Evolutionary conservation across 768 basidiomycete species (phyloP), one percentile per base, ranked within the genome.

Genomic region (Gelatoporia subvermispora): DNA sequence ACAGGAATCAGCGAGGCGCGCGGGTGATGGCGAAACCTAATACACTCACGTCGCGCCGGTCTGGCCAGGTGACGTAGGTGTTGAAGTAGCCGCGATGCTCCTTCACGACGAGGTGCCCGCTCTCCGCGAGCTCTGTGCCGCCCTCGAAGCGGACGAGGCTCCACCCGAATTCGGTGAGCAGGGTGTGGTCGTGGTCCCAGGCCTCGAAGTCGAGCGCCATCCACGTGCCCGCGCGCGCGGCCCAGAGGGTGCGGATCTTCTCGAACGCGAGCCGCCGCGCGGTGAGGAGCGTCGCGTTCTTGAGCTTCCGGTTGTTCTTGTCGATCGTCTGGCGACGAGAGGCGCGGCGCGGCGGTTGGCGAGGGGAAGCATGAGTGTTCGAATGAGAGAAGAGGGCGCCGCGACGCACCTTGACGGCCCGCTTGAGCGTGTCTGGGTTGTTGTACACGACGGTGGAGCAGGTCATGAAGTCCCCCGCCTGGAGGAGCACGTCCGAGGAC

Each of bases 151-250:
- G 70, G 24, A 83, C 56, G 8, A 70, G 59, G 56, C 81, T 79
- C 75, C 80, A 92, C n/a, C 92, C 92, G 56, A 89, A 85, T 62
- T 94, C 92, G 21, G 87, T 90, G 53, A 92, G 71, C 18, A 83
- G 52, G 1, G 68, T 76, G 58, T 89, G 85, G 37, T 89, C 86
- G 36, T 65, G 65, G 60, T 93, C 91, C 88, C 88, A 93, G 16
- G 76, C 79, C 65, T 93, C 91, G 53, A 93, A 84, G 62, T 93
- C 91, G 43, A 92, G 65, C 15, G 88, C 79, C 59, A 78, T 78
- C 85, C 88, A 92, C 3, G 78, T 76, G 36, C 87, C 89, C 21
- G 63, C 72, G 60, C 82, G 79, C 50, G 74, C 74, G 0, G 68
- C 65, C 82, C 84, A 91, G 45, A 81, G 70, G 3, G 72, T 62